Conservation (phyloP, 257 asterid species). For the Nicotiana tabacum region DNA sequence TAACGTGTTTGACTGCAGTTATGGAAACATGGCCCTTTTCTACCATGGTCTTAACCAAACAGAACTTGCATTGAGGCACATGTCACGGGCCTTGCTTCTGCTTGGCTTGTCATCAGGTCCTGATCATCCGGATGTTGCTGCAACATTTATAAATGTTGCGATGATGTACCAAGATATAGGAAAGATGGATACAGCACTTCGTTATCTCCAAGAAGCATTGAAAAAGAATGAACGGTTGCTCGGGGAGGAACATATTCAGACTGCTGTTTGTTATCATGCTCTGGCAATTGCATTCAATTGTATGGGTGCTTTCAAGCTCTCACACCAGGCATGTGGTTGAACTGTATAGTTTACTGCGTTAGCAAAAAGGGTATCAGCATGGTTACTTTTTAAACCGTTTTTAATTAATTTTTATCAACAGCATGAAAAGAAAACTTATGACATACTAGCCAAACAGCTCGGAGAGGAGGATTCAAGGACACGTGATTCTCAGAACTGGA, state of each 20-base stretch:
- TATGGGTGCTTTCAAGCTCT: slow-evolving; percentile 89
- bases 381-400: neutral
- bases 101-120: slow-evolving; percentile 85
- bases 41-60: slow-evolving; percentile 96
- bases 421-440: slow-evolving; percentile 94
- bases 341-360: slow-evolving; percentile 4
- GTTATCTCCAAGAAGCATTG: slow-evolving; percentile 92
- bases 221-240: slow-evolving; percentile 76
- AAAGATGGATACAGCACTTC: slow-evolving; percentile 84
- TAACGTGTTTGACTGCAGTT: slow-evolving; percentile 41
- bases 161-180: slow-evolving; percentile 98
- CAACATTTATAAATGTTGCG: slow-evolving; percentile 90
- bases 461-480: slow-evolving; percentile 97
- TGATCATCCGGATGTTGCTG: slow-evolving; percentile 96
- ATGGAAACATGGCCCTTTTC: slow-evolving; percentile 97
- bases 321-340: slow-evolving; percentile 60
- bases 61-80: slow-evolving; percentile 88
- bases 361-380: neutral
- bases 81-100: slow-evolving; percentile 83
- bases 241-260: slow-evolving; percentile 93
- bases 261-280: slow-evolving; percentile 99
- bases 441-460: slow-evolving; percentile 87
- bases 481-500: slow-evolving; percentile 84
- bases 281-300: slow-evolving; percentile 86
- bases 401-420: slow-evolving; percentile 27